Evolutionary conservation across 495 filamentous ascomycete species (phyloP).

Genomic region (Aspergillus conjunctus): DNA sequence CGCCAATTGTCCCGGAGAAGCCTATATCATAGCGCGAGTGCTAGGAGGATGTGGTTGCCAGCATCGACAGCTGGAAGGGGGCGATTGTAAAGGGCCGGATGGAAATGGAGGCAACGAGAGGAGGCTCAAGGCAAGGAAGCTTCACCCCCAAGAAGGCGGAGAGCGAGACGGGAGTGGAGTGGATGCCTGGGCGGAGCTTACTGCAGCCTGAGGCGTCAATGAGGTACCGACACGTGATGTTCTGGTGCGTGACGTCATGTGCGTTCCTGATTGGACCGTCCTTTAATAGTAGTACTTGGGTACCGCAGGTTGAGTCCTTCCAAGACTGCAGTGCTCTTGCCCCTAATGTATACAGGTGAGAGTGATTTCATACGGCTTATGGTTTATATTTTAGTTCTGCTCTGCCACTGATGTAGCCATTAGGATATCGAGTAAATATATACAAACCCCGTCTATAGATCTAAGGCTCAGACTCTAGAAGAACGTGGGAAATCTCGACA

Average conservation of each 20-base stretch:
- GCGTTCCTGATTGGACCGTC: background rate
- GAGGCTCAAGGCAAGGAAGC: background rate
- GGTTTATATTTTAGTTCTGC: too few relatives aligned
- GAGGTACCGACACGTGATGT: background rate
- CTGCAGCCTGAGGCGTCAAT: background rate
- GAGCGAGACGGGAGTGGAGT: background rate
- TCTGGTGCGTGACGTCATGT: background rate
- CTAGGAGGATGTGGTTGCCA: conserved; percentile 18
- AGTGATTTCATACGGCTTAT: too few relatives aligned
- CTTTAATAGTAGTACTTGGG: too few relatives aligned
- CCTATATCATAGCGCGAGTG: conserved; percentile 42
- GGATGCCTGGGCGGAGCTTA: background rate
- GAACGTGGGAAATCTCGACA: too few relatives aligned
- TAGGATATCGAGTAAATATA: too few relatives aligned
- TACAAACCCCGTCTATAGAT: too few relatives aligned
- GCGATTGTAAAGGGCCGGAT: background rate
- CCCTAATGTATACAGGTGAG: too few relatives aligned
- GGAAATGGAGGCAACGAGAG: background rate
- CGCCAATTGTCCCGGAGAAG: conserved; percentile 29
- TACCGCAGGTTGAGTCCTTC: too few relatives aligned
- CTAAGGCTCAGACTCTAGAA: too few relatives aligned
- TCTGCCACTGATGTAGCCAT: too few relatives aligned
- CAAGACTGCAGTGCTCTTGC: too few relatives aligned
- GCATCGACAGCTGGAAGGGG: conserved; percentile 16
- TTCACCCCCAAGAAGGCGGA: background rate